These are phyloP conservation scores for Kodamaea plutei DNA, from an alignment of 1,139 yeast species.

Conservation along the genomic window DNA sequence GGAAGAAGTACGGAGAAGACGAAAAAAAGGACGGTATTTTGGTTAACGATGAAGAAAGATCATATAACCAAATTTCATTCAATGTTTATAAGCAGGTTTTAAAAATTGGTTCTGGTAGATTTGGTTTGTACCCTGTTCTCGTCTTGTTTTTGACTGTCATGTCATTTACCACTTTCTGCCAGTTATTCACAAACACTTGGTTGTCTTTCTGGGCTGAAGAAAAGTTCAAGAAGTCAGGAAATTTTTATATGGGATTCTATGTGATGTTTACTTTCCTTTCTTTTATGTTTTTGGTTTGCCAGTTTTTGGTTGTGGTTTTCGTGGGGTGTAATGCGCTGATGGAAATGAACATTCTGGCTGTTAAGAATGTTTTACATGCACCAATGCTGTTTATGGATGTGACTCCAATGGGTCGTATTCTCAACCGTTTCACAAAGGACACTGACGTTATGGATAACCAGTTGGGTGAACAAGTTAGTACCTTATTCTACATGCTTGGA, in stretches of 20 bases:
- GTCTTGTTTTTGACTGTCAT: constrained; percentile 8
- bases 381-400: constrained; percentile 57
- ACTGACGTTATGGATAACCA: constrained; percentile 78
- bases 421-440: constrained; percentile 69
- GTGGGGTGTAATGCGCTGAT: constrained; percentile 21
- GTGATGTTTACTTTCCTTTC: constrained; percentile 10
- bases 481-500: constrained; percentile 47
- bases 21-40: constrained; percentile 13
- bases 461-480: constrained; percentile 53
- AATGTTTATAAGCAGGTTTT: constrained; percentile 13
- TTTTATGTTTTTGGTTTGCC: constrained; percentile 6
- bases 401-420: constrained; percentile 57
- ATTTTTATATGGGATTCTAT: constrained; percentile 31
- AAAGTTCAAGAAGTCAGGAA: constrained; percentile 32
- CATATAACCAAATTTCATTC: constrained; percentile 13
- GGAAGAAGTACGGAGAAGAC: constrained; percentile 2
- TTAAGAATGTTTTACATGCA: constrained; percentile 37
- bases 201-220: constrained; percentile 34
- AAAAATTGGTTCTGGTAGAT: constrained; percentile 10
- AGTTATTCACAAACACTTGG: constrained; percentile 40
- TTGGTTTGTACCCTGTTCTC: constrained; percentile 15
- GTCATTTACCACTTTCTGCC: constrained; percentile 26
- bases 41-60: constrained; percentile 16
- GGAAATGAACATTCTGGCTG: constrained; percentile 37
- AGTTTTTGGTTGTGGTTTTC: constrained; percentile 8